Base-by-base conservation (phyloP, 805 yeast genomes). In the Metschnikowia gelsemii region DNA sequence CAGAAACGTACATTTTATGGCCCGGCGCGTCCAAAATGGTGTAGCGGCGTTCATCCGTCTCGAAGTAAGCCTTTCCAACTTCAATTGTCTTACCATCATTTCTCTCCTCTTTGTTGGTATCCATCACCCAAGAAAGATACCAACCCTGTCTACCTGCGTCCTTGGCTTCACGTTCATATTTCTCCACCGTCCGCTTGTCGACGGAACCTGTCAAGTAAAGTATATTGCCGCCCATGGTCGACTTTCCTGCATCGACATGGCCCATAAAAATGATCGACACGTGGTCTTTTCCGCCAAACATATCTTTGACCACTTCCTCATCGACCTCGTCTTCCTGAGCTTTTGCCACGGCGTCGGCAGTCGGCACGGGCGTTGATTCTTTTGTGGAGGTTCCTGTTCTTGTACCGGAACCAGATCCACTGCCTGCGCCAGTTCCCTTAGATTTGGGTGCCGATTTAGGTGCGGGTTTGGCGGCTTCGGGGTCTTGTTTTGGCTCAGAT, bases 91-190 rank as follows among this genome's bases (percentile, higher is more conserved):
- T 93, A 75, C 99, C 99, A 70, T 93, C 97, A 58, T 78, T 87
- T 76, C 99, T 86, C 75, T 93, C 99, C 72, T 93, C 99, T 70
- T 88, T 90, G 73, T 95, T 93, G 56, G 97, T 91, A 67, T 93
- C 99, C 96, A 93, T 90, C 56, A 93, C 95, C 99, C 99, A 93
- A 7, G 98, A 90, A 56, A 93, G 74, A 66, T 93, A 93, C 99
- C 99, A 93, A 67, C 97, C 97, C 73, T 93, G 99, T 75, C 98
- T 86, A 66, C 99, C 98, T 33, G 98, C 98, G 57, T 93, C 99
- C 67, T 89, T 89, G 46, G 99, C 99, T 70, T 93, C 99, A 66
- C 90, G 81, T 73, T 93, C 98, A 63, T 91, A 91, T 68, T 93
- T 93, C 56, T 93, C 99, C 52, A 93, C 93, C 16, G 97, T 91